Percentiles rank a stretch among this genome's conserved stretches.
phyloP scores from a whole-genome alignment of 1,284 basidiomycete genomes.

The Cutaneotrichosporon daszewskae region DNA sequence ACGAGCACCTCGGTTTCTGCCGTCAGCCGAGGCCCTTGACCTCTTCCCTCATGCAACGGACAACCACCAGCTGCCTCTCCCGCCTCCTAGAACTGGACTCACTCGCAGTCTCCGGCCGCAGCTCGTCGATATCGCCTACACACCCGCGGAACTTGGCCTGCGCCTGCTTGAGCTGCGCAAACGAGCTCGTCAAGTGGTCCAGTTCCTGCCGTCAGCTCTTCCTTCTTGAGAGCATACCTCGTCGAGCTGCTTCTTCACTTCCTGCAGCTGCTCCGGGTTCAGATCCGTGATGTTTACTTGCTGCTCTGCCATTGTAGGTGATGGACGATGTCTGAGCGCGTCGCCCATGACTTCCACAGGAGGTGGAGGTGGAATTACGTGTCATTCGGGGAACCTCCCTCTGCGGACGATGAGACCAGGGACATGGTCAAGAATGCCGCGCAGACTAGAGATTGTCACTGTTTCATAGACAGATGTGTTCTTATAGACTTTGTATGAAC shows the following conservation, averaged over 20 bases:
- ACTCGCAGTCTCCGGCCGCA: conserved; percentile 72
- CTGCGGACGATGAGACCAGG: no score
- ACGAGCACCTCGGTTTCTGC: conserved; percentile 81
- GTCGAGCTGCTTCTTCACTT: conserved; percentile 82
- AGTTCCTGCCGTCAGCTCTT: conserved; percentile 62
- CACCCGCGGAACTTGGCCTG: conserved; percentile 88
- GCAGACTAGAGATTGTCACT: no score
- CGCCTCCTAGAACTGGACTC: conserved; percentile 21
- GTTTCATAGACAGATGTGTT: no score
- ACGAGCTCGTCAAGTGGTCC: conserved; percentile 84
- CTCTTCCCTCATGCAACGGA: no score
- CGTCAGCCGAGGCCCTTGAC: conserved; percentile 2
- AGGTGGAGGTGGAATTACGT: no score
- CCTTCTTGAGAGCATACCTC: conserved; percentile 54
- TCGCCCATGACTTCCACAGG: no score
- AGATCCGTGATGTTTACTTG: conserved; percentile 72
- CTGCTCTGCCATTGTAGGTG: conserved; percentile 56
- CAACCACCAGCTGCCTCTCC: neutral
- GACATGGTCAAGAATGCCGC: no score
- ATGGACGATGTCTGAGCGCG: no score
- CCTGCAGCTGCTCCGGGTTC: conserved; percentile 71
- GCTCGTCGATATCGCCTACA: conserved; percentile 68
- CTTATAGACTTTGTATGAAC: no score
- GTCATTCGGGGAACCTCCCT: no score
- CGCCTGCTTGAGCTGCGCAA: conserved; percentile 84